Evolutionary conservation across 78 protist genomes (phyloP).

Genomic region (Chrysochromulina tobinii): DNA sequence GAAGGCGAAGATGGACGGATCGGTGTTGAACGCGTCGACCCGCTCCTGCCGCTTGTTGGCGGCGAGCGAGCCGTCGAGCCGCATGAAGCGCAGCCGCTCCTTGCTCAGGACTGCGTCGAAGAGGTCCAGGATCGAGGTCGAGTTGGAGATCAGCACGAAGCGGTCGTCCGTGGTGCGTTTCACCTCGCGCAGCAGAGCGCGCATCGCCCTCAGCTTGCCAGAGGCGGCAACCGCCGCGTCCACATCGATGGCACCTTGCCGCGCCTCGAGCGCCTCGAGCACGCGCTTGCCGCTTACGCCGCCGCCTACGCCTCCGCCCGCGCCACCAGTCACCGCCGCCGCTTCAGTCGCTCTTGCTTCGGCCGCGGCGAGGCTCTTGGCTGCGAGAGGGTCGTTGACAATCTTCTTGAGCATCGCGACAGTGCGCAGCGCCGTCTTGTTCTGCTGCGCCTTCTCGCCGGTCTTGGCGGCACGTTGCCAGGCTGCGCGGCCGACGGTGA

Average conservation of each 20-base stretch:
- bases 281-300: too few relatives aligned
- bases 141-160: constrained; percentile 90
- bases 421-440: too few relatives aligned
- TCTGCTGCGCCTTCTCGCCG: background rate
- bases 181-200: background rate
- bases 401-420: too few relatives aligned
- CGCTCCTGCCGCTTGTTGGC: too few relatives aligned
- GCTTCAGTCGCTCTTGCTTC: too few relatives aligned
- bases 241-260: background rate
- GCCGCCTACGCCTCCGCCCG: too few relatives aligned
- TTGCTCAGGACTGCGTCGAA: constrained; percentile 44
- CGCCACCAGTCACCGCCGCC: too few relatives aligned
- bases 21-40: constrained; percentile 76
- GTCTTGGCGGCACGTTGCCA: background rate
- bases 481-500: background rate
- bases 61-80: constrained; percentile 72
- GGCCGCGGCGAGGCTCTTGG: too few relatives aligned
- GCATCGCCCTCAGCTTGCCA: constrained; percentile 51
- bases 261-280: too few relatives aligned
- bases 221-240: background rate
- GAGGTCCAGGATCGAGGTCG: constrained; percentile 77
- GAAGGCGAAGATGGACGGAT: constrained; percentile 53
- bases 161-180: constrained; percentile 37
- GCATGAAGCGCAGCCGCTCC: background rate
- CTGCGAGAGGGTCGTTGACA: too few relatives aligned